Conservation (phyloP, 2,329 filamentous ascomycete genomes). For the Cryoendolithus antarcticus region DNA sequence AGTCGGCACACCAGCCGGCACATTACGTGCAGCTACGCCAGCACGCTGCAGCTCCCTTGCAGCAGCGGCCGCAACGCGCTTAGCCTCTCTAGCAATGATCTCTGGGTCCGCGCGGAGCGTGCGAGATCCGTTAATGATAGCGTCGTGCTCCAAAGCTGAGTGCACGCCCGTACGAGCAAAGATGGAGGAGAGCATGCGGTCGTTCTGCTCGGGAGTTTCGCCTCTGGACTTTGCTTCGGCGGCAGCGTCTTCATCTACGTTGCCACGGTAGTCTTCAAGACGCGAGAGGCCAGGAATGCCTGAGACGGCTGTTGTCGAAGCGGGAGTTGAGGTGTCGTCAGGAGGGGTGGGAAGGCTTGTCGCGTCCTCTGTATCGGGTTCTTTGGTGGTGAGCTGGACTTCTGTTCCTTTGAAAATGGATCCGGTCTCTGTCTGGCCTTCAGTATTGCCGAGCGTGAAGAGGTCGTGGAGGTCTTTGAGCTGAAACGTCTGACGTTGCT, state of each 20-base stretch:
- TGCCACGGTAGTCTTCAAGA: slow-evolving; percentile 30
- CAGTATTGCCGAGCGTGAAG: slow-evolving; percentile 63
- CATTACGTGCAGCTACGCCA: slow-evolving; percentile 55
- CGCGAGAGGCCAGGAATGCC: slow-evolving; percentile 32
- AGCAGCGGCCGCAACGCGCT: slow-evolving; percentile 63
- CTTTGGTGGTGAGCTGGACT: slow-evolving; percentile 42
- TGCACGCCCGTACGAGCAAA: slow-evolving; percentile 79
- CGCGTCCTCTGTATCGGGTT: slow-evolving; percentile 17
- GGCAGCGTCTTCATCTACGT: slow-evolving; percentile 14
- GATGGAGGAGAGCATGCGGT: slow-evolving; percentile 75
- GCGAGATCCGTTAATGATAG: slow-evolving; percentile 68
- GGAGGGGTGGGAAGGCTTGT: slow-evolving; percentile 18
- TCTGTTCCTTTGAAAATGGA: slow-evolving; percentile 81
- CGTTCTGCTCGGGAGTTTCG: slow-evolving; percentile 38
- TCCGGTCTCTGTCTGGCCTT: slow-evolving; percentile 68
- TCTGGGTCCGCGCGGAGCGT: slow-evolving; percentile 57
- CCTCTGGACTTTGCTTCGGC: slow-evolving; percentile 4
- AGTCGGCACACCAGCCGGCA: slow-evolving; percentile 76
- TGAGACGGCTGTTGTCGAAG: slow-evolving; percentile 8
- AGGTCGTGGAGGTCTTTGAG: slow-evolving; percentile 83
- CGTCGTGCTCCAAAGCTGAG: slow-evolving; percentile 84
- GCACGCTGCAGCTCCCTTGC: slow-evolving; percentile 63
- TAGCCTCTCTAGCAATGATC: slow-evolving; percentile 72
- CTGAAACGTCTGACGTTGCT: slow-evolving; percentile 83
- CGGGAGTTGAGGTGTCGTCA: slow-evolving; percentile 8